A percentile compares a stretch with the other conserved stretches of the same genome.
These are phyloP conservation scores for Didymella lethalis DNA, from an alignment of 2,329 filamentous ascomycete genomes.

Conservation along the genomic window DNA sequence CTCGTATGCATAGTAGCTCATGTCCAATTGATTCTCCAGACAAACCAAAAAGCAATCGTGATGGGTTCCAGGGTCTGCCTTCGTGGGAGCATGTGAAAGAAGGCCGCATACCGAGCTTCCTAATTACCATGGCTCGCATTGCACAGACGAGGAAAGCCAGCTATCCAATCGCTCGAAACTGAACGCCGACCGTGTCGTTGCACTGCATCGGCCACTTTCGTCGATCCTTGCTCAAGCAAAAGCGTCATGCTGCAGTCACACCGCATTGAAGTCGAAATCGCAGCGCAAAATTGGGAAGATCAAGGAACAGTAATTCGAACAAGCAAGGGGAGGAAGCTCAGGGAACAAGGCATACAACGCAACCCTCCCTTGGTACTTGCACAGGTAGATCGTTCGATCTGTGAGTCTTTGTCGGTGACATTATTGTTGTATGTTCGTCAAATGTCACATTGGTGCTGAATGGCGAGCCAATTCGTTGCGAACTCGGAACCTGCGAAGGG, in stretches of 20 bases:
- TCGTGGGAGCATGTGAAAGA: not conserved
- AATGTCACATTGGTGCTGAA: constrained; percentile 21
- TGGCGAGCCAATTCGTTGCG: constrained; percentile 27
- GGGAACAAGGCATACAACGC: constrained; percentile 3
- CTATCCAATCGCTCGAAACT: not conserved
- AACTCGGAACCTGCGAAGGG: constrained; percentile 5
- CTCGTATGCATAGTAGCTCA: not conserved
- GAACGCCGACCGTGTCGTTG: not conserved
- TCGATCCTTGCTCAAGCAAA: no score
- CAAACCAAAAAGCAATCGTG: not conserved
- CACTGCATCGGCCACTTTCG: not conserved
- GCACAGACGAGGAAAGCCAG: no score
- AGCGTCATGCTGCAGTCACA: not conserved
- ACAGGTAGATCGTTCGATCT: constrained; percentile 4
- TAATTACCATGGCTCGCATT: not conserved
- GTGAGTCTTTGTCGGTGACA: constrained; percentile 12
- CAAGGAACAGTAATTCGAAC: not conserved
- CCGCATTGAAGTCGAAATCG: not conserved
- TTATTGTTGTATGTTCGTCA: constrained; percentile 3
- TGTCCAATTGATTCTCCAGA: not conserved
- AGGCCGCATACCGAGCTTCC: not conserved
- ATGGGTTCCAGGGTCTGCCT: not conserved
- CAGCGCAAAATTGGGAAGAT: not conserved
- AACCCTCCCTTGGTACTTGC: constrained; percentile 7
- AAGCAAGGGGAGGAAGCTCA: not conserved